A percentile compares a stretch with the other conserved stretches of the same genome.
Evolutionary conservation across 345 rosid genomes (phyloP).

Genomic region (Brassica cretica): DNA sequence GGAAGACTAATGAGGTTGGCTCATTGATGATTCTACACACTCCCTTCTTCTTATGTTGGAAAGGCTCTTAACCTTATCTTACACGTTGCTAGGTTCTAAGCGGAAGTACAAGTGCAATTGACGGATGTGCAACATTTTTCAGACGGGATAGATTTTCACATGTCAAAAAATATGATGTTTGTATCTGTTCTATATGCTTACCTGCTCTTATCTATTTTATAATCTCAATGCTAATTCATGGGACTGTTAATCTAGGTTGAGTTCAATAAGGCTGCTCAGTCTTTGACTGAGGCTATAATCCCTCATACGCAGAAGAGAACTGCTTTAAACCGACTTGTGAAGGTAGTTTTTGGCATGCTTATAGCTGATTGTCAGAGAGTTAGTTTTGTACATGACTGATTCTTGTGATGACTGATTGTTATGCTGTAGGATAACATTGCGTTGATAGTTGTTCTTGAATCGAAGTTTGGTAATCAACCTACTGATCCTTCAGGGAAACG

Average conservation of each 20-base stretch:
- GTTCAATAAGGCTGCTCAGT: constrained; percentile 98
- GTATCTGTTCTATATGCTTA: constrained; percentile 25
- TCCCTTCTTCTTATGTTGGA: neutral
- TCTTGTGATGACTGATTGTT: constrained; percentile 6
- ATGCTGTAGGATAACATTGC: constrained; percentile 86
- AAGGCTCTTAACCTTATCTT: neutral
- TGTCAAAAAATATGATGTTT: constrained; percentile 98
- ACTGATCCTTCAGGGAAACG: constrained; percentile 83
- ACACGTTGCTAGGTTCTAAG: constrained; percentile 59
- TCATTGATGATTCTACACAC: constrained; percentile 19
- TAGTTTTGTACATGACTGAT: constrained; percentile 23
- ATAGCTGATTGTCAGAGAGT: constrained; percentile 26
- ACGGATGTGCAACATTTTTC: constrained; percentile 98
- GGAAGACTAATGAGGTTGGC: constrained; percentile 91
- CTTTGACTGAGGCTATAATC: constrained; percentile 88
- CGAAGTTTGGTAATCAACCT: constrained; percentile 89
- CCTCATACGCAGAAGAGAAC: constrained; percentile 78
- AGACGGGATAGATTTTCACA: constrained; percentile 93
- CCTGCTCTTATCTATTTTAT: neutral
- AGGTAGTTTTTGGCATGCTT: constrained; percentile 48
- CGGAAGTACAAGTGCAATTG: constrained; percentile 63
- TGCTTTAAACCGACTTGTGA: constrained; percentile 84
- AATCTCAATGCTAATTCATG: constrained; percentile 27
- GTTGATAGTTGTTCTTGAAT: constrained; percentile 87
- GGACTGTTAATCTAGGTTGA: constrained; percentile 67